phyloP scores from a whole-genome alignment of 2,329 filamentous ascomycete genomes.

The Verticillium longisporum region DNA sequence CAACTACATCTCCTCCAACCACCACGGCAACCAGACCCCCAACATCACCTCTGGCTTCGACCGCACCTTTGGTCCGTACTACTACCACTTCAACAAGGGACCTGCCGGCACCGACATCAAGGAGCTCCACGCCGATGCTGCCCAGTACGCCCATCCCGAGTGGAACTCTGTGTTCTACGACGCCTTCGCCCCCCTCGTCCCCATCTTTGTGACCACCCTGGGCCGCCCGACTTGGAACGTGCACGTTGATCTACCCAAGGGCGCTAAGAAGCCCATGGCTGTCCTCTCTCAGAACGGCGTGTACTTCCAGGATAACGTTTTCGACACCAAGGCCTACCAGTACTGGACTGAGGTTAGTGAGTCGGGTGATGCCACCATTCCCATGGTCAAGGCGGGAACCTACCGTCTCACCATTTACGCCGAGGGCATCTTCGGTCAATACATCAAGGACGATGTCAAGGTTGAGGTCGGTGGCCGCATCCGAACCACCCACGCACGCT shows the following conservation, averaged over 20 bases:
- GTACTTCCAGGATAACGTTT: conserved; percentile 51
- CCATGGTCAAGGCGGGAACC: conserved; percentile 44
- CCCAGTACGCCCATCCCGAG: conserved; percentile 37
- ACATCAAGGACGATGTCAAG: conserved; percentile 39
- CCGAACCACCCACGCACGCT: conserved; percentile 31
- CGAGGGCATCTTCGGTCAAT: conserved; percentile 55
- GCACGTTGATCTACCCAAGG: conserved; percentile 42
- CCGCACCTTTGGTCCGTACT: conserved; percentile 54
- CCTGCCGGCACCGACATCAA: conserved; percentile 35
- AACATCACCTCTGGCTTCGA: conserved; percentile 57
- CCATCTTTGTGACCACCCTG: conserved; percentile 49
- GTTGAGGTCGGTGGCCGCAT: conserved; percentile 30
- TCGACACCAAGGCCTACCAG: conserved; percentile 41
- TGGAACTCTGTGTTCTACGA: conserved; percentile 60
- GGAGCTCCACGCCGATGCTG: conserved; percentile 46
- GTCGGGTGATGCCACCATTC: conserved; percentile 38
- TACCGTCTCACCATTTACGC: conserved; percentile 60
- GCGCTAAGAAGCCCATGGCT: conserved; percentile 41
- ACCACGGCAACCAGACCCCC: conserved; percentile 52
- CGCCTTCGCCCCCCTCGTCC: conserved; percentile 50
- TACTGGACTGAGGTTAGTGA: conserved; percentile 46
- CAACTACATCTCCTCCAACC: conserved; percentile 52
- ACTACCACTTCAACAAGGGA: conserved; percentile 54
- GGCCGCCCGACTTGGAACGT: conserved; percentile 43
- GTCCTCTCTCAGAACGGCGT: conserved; percentile 42